A percentile compares a stretch with the other conserved stretches of the same genome.
Evolutionary conservation across 2,329 filamentous ascomycete species (phyloP).

Genomic region (Cadophora sp.): DNA sequence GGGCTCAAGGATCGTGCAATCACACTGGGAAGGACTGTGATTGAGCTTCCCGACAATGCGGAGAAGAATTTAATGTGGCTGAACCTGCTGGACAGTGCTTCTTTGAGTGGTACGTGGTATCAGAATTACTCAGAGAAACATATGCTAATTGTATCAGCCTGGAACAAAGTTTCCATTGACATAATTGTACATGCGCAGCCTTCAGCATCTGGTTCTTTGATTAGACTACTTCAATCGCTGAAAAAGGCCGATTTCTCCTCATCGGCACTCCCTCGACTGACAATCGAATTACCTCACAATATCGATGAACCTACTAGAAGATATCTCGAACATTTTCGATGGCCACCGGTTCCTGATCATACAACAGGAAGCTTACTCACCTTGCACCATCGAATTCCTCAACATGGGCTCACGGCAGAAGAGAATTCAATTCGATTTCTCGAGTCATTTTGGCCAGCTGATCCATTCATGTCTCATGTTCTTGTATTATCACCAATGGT

Average conservation of each 20-base stretch:
- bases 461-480: constrained; percentile 71
- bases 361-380: constrained; percentile 63
- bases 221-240: constrained; percentile 79
- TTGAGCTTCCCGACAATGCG: constrained; percentile 73
- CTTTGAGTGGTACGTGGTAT: constrained; percentile 64
- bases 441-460: constrained; percentile 85
- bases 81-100: constrained; percentile 74
- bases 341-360: constrained; percentile 61
- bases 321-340: constrained; percentile 69
- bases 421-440: constrained; percentile 78
- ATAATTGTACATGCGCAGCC: constrained; percentile 81
- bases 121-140: constrained; percentile 12
- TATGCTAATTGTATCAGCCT: constrained; percentile 58
- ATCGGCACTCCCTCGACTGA: constrained; percentile 74
- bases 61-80: constrained; percentile 77
- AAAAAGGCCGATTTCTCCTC: constrained; percentile 77
- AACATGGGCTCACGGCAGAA: constrained; percentile 64
- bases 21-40: constrained; percentile 64
- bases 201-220: constrained; percentile 74
- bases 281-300: constrained; percentile 79
- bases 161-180: constrained; percentile 81
- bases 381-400: constrained; percentile 76
- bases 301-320: constrained; percentile 69
- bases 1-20: constrained; percentile 63
- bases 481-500: constrained; percentile 84